These are phyloP conservation scores for Phytopythium ostracodes DNA, from an alignment of 352 stramenopile genomes.

Conservation along the genomic window DNA sequence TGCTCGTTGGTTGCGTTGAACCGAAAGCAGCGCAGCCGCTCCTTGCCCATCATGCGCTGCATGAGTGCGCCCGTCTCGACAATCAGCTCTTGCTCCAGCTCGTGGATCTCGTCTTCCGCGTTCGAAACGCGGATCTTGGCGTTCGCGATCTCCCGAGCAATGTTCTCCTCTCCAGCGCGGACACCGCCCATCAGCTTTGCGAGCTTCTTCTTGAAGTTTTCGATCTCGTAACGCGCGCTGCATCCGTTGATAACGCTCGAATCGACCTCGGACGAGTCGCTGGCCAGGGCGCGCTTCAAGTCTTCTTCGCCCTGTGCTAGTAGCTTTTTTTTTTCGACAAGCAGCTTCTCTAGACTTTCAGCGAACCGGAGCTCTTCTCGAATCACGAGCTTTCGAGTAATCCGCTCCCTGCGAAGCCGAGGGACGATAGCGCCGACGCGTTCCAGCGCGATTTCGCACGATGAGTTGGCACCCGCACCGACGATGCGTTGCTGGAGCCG, in stretches of 20 bases:
- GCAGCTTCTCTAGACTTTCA: conserved; percentile 43
- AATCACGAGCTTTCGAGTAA: conserved; percentile 51
- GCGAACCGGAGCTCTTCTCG: conserved; percentile 54
- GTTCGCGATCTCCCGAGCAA: conserved; percentile 59
- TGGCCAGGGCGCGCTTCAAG: conserved; percentile 59
- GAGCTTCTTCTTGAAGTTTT: conserved; percentile 77
- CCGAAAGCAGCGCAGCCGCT: conserved; percentile 63
- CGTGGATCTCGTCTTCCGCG: conserved; percentile 57
- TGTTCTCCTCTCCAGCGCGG: conserved; percentile 48
- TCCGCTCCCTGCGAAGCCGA: conserved; percentile 47
- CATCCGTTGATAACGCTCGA: conserved; percentile 57
- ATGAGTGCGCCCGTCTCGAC: conserved; percentile 72
- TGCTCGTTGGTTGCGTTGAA: conserved; percentile 73
- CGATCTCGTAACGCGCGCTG: conserved; percentile 60
- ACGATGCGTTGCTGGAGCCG: conserved; percentile 54
- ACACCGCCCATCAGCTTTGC: conserved; percentile 62
- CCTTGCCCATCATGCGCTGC: conserved; percentile 59
- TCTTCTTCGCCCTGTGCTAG: conserved; percentile 57
- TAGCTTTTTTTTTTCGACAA: conserved; percentile 52
- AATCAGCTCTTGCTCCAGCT: conserved; percentile 56
- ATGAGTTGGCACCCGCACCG: conserved; percentile 53
- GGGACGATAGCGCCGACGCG: conserved; percentile 65
- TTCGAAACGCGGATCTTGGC: conserved; percentile 64
- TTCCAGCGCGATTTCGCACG: conserved; percentile 56
- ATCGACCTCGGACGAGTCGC: conserved; percentile 62